Evolutionary conservation across 305 asterid genomes (phyloP).

Genomic region (Stenogyne calaminthoides): DNA sequence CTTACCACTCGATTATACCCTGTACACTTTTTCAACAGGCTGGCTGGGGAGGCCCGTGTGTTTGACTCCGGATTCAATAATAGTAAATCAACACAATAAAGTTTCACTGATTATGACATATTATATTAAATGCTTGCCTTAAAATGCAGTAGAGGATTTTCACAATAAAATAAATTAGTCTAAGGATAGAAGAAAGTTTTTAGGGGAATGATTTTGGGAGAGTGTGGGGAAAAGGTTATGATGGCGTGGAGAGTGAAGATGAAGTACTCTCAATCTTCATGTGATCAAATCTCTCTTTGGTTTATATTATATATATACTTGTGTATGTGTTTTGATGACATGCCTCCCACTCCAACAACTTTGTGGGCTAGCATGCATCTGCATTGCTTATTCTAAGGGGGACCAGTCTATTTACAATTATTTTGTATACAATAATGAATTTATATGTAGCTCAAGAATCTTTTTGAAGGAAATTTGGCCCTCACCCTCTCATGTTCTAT

Average conservation of each 20-base stretch:
- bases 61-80: background rate
- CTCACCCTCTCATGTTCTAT: background rate
- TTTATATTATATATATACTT: too few species aligned
- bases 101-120: background rate
- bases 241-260: background rate
- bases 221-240: slow-evolving; percentile 2
- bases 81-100: background rate
- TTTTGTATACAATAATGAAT: slow-evolving; percentile 15
- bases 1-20: too few species aligned
- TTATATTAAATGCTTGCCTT: slow-evolving; percentile 35
- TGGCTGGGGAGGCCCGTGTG: too few species aligned
- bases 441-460: background rate
- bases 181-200: slow-evolving; percentile 1
- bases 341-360: slow-evolving; percentile 46
- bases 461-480: background rate
- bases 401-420: slow-evolving; percentile 24
- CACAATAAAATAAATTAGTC: background rate
- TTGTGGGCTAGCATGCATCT: slow-evolving; percentile 33
- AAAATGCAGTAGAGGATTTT: slow-evolving; percentile 27
- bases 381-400: slow-evolving; percentile 26
- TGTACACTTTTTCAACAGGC: too few species aligned
- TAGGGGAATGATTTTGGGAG: too few species aligned
- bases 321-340: slow-evolving; percentile 39
- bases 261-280: slow-evolving; percentile 20
- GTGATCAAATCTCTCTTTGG: background rate